Evolutionary conservation across 768 basidiomycete genomes (phyloP).

Genomic region (Phylloporus arenicola): DNA sequence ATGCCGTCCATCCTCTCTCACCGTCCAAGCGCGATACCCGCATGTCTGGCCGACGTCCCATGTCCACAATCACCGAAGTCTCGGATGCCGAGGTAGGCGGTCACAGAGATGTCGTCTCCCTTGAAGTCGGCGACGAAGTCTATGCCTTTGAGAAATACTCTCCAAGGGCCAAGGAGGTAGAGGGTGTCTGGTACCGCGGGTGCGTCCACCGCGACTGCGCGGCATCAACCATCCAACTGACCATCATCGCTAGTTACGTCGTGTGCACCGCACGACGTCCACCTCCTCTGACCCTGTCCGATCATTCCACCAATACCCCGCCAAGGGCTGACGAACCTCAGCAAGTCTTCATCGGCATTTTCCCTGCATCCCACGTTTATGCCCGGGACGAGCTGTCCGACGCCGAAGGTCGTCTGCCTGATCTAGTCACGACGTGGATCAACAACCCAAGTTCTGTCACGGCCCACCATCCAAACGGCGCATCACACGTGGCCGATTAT

Average conservation of each 20-base stretch:
- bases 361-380: slow-evolving; percentile 84
- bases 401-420: slow-evolving; percentile 79
- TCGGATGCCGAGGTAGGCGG: slow-evolving; percentile 58
- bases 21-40: slow-evolving; percentile 72
- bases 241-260: slow-evolving; percentile 58
- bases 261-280: slow-evolving; percentile 70
- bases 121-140: slow-evolving; percentile 95
- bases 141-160: slow-evolving; percentile 95
- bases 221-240: background rate
- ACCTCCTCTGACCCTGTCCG: slow-evolving; percentile 67
- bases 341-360: slow-evolving; percentile 91
- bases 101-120: slow-evolving; percentile 70
- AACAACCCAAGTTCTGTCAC: slow-evolving; percentile 28
- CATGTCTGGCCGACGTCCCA: slow-evolving; percentile 40
- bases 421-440: slow-evolving; percentile 57
- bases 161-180: slow-evolving; percentile 64
- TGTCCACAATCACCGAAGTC: slow-evolving; percentile 41
- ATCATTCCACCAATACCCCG: slow-evolving; percentile 47
- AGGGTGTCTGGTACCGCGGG: slow-evolving; percentile 92
- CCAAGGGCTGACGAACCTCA: slow-evolving; percentile 69
- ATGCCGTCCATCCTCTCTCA: slow-evolving; percentile 79
- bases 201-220: slow-evolving; percentile 38
- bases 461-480: slow-evolving; percentile 29
- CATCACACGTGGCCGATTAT: slow-evolving; percentile 42
- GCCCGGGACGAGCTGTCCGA: slow-evolving; percentile 83